Evolutionary conservation across 306 rosid species (phyloP), one percentile per base, ranked within the genome.

Genomic region (Trifolium pratense): DNA sequence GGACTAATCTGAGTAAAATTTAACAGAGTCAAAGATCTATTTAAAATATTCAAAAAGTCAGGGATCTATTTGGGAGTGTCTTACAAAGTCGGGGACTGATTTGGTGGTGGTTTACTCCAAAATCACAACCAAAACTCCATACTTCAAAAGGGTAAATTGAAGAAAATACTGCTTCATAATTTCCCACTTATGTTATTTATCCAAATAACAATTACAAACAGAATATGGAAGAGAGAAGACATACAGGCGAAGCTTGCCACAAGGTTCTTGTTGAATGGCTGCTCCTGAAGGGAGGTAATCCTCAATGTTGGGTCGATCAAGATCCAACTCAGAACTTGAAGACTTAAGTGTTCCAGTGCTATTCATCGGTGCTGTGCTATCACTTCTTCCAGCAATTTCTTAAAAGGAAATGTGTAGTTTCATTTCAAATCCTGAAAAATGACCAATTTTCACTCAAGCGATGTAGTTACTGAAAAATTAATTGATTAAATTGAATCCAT

Each of bases 251-350:
- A 94, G 96, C 67, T 91, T 88, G 66, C 91, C 95, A 55, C 68
- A 80, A 31, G 96, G 98, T 83, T 94, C 95, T 56, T 82, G 96
- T 40, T 92, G 98, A 73, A 94, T 93, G 66, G 87, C 75, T 69
- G 83, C 40, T 43, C 98, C 98, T 11, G 92, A 88, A 83, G 97
- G 96, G 70, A 94, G 93, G 70, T 94, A 94, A 65, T 94, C 98
- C 76, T 94, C 98, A 73, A 94, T 78, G 79, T 94, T 94, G 75
- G 97, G 98, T 61, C 74, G 90, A 87, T 91, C 98, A 56, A 94
- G 79, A 78, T 93, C 98, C 91, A 91, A 82, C 71, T 91, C 98
- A 56, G 96, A 94, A 82, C 84, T 74, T 17, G 97, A 91, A 59
- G 88, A 58, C 11, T 79, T 78, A 56, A 88, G 91, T 71, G 70